A percentile compares a stretch with the other conserved stretches of the same genome.
phyloP scores from a whole-genome alignment of 164 flowering plant genomes.

The Chloranthus sessilifolius region DNA sequence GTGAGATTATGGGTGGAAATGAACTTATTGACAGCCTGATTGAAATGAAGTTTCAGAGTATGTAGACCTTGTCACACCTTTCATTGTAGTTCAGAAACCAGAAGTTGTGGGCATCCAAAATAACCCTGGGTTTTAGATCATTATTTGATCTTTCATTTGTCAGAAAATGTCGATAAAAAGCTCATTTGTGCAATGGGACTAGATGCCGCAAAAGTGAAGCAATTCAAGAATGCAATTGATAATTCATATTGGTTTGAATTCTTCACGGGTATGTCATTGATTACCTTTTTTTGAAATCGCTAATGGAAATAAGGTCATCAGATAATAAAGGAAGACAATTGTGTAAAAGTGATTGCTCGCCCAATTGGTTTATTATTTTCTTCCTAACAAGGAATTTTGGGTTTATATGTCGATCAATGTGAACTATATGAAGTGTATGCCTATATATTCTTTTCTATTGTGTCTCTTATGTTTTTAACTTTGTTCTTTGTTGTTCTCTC shows the following conservation, averaged over 20 bases:
- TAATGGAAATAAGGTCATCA: no score
- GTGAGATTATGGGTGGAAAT: constrained; percentile 98
- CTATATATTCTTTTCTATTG: no score
- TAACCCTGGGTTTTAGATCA: no score
- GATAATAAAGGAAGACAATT: no score
- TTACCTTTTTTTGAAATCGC: no score
- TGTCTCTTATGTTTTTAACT: no score
- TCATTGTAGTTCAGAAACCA: not conserved
- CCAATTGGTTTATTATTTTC: no score
- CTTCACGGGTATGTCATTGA: constrained; percentile 78
- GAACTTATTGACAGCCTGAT: constrained; percentile 96
- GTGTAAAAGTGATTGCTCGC: no score
- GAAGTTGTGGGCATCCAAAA: not conserved
- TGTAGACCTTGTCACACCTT: constrained; percentile 13
- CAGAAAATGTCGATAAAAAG: constrained; percentile 80
- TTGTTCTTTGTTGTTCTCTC: no score
- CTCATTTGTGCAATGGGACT: constrained; percentile 67
- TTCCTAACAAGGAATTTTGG: no score
- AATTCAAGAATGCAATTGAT: constrained; percentile 93
- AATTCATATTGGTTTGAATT: constrained; percentile 94
- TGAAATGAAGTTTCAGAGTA: constrained; percentile 79
- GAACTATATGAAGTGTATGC: no score
- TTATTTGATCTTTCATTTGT: constrained; percentile 2
- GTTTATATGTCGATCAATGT: no score
- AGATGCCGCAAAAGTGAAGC: constrained; percentile 71